A percentile compares a stretch with the other conserved stretches of the same genome.
Evolutionary conservation across 2,329 filamentous ascomycete genomes (phyloP).

Genomic region (Sporothrix euskadiensis): DNA sequence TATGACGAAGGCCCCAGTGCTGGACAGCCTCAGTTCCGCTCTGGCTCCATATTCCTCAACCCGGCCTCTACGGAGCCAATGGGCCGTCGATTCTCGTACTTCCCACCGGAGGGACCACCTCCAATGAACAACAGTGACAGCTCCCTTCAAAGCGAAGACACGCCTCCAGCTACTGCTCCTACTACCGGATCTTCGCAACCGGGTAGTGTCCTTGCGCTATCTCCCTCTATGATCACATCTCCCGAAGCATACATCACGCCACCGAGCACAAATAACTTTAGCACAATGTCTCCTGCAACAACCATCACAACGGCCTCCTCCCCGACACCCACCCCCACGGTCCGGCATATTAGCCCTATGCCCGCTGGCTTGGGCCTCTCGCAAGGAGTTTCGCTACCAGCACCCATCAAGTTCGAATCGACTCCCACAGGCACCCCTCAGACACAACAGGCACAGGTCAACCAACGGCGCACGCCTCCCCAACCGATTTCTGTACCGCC

Average conservation of each 20-base stretch:
- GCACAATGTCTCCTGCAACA: slow-evolving; percentile 43
- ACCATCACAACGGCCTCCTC: slow-evolving; percentile 33
- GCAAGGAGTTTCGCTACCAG: slow-evolving; percentile 1
- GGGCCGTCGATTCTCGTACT: slow-evolving; percentile 63
- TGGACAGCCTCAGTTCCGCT: slow-evolving; percentile 56
- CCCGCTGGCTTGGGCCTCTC: slow-evolving; percentile 29
- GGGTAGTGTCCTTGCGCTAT: slow-evolving; percentile 27
- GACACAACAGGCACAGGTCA: slow-evolving; percentile 34
- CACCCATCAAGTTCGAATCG: slow-evolving; percentile 35
- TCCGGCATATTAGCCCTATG: slow-evolving; percentile 38
- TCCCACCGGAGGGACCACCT: slow-evolving; percentile 52
- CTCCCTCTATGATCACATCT: slow-evolving; percentile 44
- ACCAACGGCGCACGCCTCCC: slow-evolving; percentile 33
- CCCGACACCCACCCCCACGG: slow-evolving; percentile 41
- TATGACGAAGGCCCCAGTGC: slow-evolving; percentile 38
- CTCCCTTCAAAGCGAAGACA: slow-evolving; percentile 39
- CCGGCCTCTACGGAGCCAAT: slow-evolving; percentile 55
- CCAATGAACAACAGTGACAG: slow-evolving; percentile 31
- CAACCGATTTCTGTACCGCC: slow-evolving; percentile 1
- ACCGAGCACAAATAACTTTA: slow-evolving; percentile 37
- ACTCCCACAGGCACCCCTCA: slow-evolving; percentile 28
- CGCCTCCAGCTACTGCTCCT: slow-evolving; percentile 36
- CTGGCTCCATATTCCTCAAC: slow-evolving; percentile 66
- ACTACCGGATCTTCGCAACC: not conserved
- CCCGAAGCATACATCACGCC: slow-evolving; percentile 45